These are phyloP conservation scores for Colletotrichum gloeosporioides DNA, from an alignment of 2,329 filamentous ascomycete genomes.

Conservation along the genomic window DNA sequence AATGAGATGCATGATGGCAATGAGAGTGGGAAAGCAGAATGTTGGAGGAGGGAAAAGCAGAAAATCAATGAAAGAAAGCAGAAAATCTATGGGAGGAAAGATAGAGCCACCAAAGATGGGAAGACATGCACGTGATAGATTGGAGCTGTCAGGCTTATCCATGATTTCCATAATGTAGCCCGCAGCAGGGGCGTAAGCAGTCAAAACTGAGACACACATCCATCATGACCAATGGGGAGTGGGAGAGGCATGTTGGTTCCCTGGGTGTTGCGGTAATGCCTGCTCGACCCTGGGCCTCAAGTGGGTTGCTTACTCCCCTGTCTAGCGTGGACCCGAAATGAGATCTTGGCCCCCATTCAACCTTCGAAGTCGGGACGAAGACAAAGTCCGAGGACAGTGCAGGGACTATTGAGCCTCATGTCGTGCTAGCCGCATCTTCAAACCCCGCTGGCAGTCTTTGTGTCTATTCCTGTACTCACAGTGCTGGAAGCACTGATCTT, in stretches of 20 bases:
- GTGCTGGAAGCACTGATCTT: fast-evolving
- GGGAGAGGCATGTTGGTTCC: neutral
- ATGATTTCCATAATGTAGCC: neutral
- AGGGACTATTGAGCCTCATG: neutral
- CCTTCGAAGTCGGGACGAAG: neutral
- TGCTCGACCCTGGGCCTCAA: neutral
- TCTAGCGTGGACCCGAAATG: neutral
- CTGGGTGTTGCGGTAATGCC: neutral
- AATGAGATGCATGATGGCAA: slow-evolving; percentile 62
- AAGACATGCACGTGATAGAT: neutral
- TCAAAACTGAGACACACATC: neutral
- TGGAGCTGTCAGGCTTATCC: neutral
- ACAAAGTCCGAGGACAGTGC: neutral
- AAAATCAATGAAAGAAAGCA: neutral
- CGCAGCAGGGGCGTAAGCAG: neutral
- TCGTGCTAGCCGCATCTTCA: neutral
- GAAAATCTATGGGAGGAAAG: neutral
- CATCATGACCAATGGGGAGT: neutral
- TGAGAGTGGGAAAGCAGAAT: neutral
- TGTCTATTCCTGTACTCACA: neutral
- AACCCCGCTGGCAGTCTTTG: neutral
- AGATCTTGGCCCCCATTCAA: neutral
- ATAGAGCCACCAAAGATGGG: fast-evolving
- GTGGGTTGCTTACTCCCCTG: neutral
- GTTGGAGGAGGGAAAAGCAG: neutral